These are phyloP conservation scores for Capronia coronata DNA, from an alignment of 2,329 filamentous ascomycete species.

Conservation along the genomic window DNA sequence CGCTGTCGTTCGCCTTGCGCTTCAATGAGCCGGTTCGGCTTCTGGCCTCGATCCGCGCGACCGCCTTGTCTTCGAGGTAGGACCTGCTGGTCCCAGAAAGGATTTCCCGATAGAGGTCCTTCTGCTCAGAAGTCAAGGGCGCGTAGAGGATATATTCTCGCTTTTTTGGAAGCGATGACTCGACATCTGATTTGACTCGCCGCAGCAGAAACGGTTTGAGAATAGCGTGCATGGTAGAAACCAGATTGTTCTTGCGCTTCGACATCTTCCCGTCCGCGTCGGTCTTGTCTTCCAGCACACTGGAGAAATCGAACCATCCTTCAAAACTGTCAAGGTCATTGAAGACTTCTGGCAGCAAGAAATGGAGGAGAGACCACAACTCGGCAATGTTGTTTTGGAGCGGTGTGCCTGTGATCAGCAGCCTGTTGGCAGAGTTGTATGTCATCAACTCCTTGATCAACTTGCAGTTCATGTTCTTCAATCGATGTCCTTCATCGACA, in stretches of 20 bases:
- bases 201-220: slow-evolving; percentile 84
- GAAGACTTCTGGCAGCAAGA: slow-evolving; percentile 86
- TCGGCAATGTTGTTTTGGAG: slow-evolving; percentile 94
- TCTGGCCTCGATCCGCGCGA: slow-evolving; percentile 42
- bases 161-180: slow-evolving; percentile 86
- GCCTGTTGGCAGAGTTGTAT: slow-evolving; percentile 81
- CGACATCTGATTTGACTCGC: slow-evolving; percentile 87
- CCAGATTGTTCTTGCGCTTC: slow-evolving; percentile 66
- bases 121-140: slow-evolving; percentile 82
- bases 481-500: slow-evolving; percentile 93
- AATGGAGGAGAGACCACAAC: slow-evolving; percentile 90
- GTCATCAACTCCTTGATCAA: slow-evolving; percentile 82
- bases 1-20: slow-evolving; percentile 48
- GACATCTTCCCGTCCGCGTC: slow-evolving; percentile 69
- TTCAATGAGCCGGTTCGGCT: slow-evolving; percentile 48
- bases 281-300: slow-evolving; percentile 73
- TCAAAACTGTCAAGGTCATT: slow-evolving; percentile 90
- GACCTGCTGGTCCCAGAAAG: slow-evolving; percentile 64
- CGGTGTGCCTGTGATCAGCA: slow-evolving; percentile 91
- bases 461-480: slow-evolving; percentile 94
- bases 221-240: slow-evolving; percentile 86
- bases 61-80: slow-evolving; percentile 47
- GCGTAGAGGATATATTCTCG: slow-evolving; percentile 93
- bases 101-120: slow-evolving; percentile 81
- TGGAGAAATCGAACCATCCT: slow-evolving; percentile 94